Evolutionary conservation across 495 filamentous ascomycete genomes (phyloP), one percentile per base, ranked within the genome.

Genomic region (Melanomma pulvis-pyrius): DNA sequence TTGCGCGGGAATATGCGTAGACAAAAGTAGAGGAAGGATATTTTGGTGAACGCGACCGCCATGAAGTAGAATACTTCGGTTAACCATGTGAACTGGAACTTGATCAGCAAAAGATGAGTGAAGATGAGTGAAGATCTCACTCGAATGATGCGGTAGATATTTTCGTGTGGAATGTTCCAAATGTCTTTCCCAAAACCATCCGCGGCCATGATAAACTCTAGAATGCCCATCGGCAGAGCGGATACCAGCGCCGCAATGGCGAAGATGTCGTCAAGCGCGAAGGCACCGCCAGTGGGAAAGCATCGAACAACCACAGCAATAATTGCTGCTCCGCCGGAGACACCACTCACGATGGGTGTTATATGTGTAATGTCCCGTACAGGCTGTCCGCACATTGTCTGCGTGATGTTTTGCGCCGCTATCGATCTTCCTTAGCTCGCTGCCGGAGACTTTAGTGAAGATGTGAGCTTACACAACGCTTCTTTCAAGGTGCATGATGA

Each of bases 21-120:
- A 71, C 79, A 82, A 68, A 83, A 79, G 70, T 82, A 72, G 29
- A 83, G 76, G 69, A 84, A 77, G 13, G 79, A 80, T 32, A 79
- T 64, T 28, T 81, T 81, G 44, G 78, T 71, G 29, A 78, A 65
- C 69, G 72, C 75, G 28, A 76, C 68, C 2, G 75, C 67, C 21
- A 61, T 46, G 22, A 75, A 74, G 70, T 82, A 82, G 46, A 79
- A 17, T 0, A 54, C 25, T 41, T 47, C 24, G 36, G 47, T 49
- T 29, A 54, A 22, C 34, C 28, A 61, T n/a, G 34, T 53, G 17
- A 67, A 28, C 64, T 53, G 26, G 4, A 41, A 5, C 4, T 34
- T 2, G 24, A 17, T 28, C 15, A 51, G 32, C 36, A 2, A 8
- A 11, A 39, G 28, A 29, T 8, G 17, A 17, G 44, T 36, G 21